A percentile compares a stretch with the other conserved stretches of the same genome.
Evolutionary conservation across 2,329 filamentous ascomycete species (phyloP).

Genomic region (Helotiales sp.): DNA sequence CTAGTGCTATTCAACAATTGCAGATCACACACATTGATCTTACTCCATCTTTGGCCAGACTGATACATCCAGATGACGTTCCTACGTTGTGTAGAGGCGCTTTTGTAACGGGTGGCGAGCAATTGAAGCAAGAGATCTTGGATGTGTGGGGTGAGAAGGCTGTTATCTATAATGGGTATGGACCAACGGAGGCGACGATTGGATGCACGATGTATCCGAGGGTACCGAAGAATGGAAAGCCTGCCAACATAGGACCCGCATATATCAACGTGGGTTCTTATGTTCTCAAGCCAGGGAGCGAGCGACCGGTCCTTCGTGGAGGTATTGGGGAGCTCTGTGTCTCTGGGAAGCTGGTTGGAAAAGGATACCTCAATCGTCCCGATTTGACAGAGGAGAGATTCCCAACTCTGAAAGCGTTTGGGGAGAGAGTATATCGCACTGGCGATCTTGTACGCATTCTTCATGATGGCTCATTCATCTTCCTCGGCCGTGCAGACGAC

Average conservation of each 20-base stretch:
- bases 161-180: slow-evolving; percentile 91
- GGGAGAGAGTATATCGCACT: slow-evolving; percentile 76
- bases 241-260: slow-evolving; percentile 83
- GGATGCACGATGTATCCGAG: slow-evolving; percentile 88
- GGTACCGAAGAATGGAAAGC: slow-evolving; percentile 73
- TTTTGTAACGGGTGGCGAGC: slow-evolving; percentile 91
- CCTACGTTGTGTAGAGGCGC: slow-evolving; percentile 78
- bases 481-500: slow-evolving; percentile 84
- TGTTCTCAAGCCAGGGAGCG: slow-evolving; percentile 70
- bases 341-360: slow-evolving; percentile 82
- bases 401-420: slow-evolving; percentile 57
- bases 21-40: slow-evolving; percentile 88
- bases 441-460: slow-evolving; percentile 84
- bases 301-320: slow-evolving; percentile 71
- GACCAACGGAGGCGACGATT: slow-evolving; percentile 90
- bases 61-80: slow-evolving; percentile 77
- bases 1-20: slow-evolving; percentile 68
- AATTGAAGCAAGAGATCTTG: slow-evolving; percentile 84
- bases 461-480: slow-evolving; percentile 80
- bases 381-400: slow-evolving; percentile 80
- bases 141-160: slow-evolving; percentile 77
- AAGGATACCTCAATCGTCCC: slow-evolving; percentile 79
- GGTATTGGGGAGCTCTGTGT: slow-evolving; percentile 87
- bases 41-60: slow-evolving; percentile 80
- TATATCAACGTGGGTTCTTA: slow-evolving; percentile 87